These are phyloP conservation scores for Eucalyptus rudis DNA, from an alignment of 345 rosid genomes.

Conservation along the genomic window DNA sequence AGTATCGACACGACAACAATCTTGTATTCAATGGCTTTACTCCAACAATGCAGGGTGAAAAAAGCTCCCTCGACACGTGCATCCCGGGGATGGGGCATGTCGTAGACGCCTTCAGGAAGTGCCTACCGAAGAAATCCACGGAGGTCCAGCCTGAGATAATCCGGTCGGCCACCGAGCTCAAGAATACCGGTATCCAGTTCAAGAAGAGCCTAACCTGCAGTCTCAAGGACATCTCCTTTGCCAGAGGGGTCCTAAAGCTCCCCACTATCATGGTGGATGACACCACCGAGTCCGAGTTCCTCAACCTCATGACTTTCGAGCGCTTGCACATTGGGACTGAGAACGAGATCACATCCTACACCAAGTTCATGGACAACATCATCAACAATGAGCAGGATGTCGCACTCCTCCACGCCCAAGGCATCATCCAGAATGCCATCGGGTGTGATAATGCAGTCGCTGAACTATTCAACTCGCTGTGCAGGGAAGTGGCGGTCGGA, in stretches of 20 bases:
- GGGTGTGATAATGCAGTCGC: constrained; percentile 39
- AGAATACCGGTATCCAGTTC: background rate
- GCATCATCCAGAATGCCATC: constrained; percentile 27
- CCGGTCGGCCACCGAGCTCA: background rate
- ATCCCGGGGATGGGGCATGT: background rate
- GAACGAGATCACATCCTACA: constrained; percentile 20
- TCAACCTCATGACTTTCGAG: constrained; percentile 4
- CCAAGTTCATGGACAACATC: constrained; percentile 35
- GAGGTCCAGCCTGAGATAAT: constrained; percentile 13
- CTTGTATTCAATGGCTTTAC: background rate
- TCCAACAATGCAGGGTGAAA: background rate
- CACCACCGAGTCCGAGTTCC: background rate
- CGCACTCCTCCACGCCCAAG: constrained; percentile 15
- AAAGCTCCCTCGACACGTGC: background rate
- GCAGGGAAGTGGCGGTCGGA: constrained; percentile 14
- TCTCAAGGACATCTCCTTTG: background rate
- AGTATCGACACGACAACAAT: background rate
- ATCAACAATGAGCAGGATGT: constrained; percentile 31
- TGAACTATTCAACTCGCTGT: constrained; percentile 24
- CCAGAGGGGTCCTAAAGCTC: background rate
- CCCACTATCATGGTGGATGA: background rate
- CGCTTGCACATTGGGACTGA: constrained; percentile 18
- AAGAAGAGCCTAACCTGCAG: background rate
- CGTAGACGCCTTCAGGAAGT: background rate
- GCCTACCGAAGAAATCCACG: constrained; percentile 2